Conservation (phyloP, 352 stramenopile genomes). For the Phytophthora vignae region DNA sequence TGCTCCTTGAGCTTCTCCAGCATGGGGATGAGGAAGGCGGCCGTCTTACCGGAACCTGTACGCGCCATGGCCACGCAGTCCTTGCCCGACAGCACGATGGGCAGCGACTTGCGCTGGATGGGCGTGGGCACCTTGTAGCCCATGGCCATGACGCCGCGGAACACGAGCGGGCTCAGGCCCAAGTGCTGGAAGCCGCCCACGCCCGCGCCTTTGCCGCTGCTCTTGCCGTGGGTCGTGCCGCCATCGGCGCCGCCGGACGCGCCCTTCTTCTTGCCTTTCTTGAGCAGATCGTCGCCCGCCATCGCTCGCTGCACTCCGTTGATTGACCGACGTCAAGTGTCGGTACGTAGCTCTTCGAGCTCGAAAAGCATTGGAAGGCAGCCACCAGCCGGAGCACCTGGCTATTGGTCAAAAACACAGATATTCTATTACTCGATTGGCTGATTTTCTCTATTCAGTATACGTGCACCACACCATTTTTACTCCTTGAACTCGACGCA, state of each 20-base stretch:
- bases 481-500: no score
- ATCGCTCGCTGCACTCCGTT: constrained; percentile 33
- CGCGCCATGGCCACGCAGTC: constrained; percentile 99
- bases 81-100: constrained; percentile 95
- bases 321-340: constrained; percentile 20
- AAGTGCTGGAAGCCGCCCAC: constrained; percentile 88
- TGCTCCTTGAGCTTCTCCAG: constrained; percentile 97
- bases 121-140: constrained; percentile 98
- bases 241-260: constrained; percentile 19
- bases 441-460: no score
- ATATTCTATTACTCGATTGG: no score
- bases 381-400: no score
- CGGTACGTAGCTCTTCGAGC: constrained; percentile 21
- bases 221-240: constrained; percentile 75
- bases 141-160: constrained; percentile 93
- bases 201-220: constrained; percentile 79
- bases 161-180: constrained; percentile 78
- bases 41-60: constrained; percentile 98
- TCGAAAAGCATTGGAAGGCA: constrained; percentile 40
- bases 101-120: constrained; percentile 98
- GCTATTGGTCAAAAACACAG: no score
- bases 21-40: constrained; percentile 98
- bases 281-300: constrained; percentile 75
- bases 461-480: no score
- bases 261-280: constrained; percentile 58